phyloP scores from a whole-genome alignment of 306 rosid species.

The Aeschynomene evenia region DNA sequence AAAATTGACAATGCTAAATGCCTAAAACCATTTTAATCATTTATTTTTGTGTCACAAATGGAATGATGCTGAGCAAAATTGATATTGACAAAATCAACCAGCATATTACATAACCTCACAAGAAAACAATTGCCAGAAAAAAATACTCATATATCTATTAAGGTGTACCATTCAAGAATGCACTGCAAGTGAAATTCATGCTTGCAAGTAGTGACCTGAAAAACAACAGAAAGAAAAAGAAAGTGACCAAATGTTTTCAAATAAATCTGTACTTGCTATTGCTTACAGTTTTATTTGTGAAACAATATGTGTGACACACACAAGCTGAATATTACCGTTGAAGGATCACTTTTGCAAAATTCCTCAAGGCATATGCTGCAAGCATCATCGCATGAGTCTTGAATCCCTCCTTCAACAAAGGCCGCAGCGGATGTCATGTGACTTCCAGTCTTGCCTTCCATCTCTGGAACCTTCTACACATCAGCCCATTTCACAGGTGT shows the following conservation, averaged over 20 bases:
- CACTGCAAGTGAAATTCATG: conserved; percentile 98
- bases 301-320: neutral
- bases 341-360: conserved; percentile 74
- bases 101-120: neutral
- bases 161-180: conserved; percentile 89
- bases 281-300: neutral
- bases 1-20: neutral
- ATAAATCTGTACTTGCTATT: neutral
- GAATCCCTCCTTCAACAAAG: conserved; percentile 96
- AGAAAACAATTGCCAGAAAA: neutral
- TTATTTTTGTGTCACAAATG: neutral
- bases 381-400: conserved; percentile 78
- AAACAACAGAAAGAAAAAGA: conserved; percentile 32
- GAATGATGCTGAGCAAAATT: neutral
- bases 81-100: conserved; percentile 2
- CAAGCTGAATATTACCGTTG: conserved; percentile 54
- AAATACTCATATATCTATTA: neutral
- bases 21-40: neutral
- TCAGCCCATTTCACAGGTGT: conserved; percentile 23
- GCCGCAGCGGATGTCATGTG: conserved; percentile 80
- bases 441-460: conserved; percentile 54
- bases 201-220: conserved; percentile 77
- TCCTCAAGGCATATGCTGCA: conserved; percentile 99
- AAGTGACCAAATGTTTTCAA: conserved; percentile 13
- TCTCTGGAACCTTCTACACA: conserved; percentile 45